A percentile compares a stretch with the other conserved stretches of the same genome.
Evolutionary conservation across 768 basidiomycete genomes (phyloP).

Genomic region (Termitomyces bulborhizus): DNA sequence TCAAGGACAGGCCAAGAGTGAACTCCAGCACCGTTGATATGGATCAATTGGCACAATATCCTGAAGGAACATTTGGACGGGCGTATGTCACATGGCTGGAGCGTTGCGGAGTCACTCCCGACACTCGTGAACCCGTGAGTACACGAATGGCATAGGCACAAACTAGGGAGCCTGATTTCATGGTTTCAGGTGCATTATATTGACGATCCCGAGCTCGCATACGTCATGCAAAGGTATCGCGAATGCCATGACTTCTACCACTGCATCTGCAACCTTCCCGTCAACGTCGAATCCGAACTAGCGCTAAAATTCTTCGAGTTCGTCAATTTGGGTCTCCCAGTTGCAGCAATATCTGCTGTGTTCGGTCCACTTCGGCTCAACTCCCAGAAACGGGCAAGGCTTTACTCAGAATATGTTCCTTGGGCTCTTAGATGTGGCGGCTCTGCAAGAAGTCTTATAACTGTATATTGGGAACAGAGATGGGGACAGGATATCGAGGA

Average conservation of each 20-base stretch:
- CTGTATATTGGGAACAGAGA: constrained; percentile 93
- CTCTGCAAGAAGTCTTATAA: constrained; percentile 68
- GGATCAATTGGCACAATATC: constrained; percentile 53
- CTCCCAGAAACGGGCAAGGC: constrained; percentile 41
- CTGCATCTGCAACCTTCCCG: constrained; percentile 82
- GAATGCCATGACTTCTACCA: constrained; percentile 99
- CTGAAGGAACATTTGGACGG: constrained; percentile 78
- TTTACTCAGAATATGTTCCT: constrained; percentile 80
- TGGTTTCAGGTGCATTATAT: constrained; percentile 81
- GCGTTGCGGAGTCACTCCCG: constrained; percentile 83
- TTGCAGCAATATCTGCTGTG: constrained; percentile 73
- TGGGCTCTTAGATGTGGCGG: constrained; percentile 90
- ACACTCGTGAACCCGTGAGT: constrained; percentile 83
- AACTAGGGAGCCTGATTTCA: constrained; percentile 3
- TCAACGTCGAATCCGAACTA: constrained; percentile 86
- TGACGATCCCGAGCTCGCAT: constrained; percentile 91
- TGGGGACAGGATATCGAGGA: constrained; percentile 84
- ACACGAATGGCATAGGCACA: not conserved
- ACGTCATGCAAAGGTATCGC: constrained; percentile 96
- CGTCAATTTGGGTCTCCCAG: constrained; percentile 84
- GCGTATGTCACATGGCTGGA: constrained; percentile 90
- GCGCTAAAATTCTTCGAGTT: constrained; percentile 95
- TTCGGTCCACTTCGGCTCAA: constrained; percentile 77
- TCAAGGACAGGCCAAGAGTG: constrained; percentile 79
- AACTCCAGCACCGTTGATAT: constrained; percentile 74